These are phyloP conservation scores for Taiwanofungus camphoratus DNA, from an alignment of 1,284 basidiomycete genomes.

Conservation along the genomic window DNA sequence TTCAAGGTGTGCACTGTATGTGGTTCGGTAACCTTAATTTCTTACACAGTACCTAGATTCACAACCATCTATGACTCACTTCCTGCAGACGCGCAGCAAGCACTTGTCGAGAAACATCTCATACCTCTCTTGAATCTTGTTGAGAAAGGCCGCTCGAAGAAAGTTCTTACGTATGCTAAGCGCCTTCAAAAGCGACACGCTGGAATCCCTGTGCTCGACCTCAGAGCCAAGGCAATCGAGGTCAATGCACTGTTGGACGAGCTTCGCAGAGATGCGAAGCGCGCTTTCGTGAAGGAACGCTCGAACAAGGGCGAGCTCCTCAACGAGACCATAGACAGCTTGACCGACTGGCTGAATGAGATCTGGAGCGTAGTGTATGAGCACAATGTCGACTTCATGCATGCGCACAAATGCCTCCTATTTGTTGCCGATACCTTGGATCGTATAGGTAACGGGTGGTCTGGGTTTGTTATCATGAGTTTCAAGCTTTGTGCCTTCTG, in stretches of 20 bases:
- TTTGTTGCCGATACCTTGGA: conserved; percentile 41
- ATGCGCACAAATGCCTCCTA: conserved; percentile 52
- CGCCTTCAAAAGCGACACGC: conserved; percentile 33
- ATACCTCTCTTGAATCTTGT: conserved; percentile 24
- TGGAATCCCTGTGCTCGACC: conserved; percentile 41
- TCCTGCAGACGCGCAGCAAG: conserved; percentile 23
- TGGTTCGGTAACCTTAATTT: not conserved
- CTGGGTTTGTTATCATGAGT: conserved; percentile 49
- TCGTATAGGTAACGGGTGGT: conserved; percentile 37
- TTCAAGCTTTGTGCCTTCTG: too few species aligned
- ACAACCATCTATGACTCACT: conserved; percentile 23
- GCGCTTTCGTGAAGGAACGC: conserved; percentile 43
- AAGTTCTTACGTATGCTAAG: conserved; percentile 17
- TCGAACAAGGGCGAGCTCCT: conserved; percentile 48
- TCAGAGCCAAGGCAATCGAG: conserved; percentile 48
- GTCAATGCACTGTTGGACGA: conserved; percentile 44
- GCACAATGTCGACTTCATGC: conserved; percentile 41
- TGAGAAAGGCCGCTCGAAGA: conserved; percentile 14
- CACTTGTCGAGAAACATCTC: conserved; percentile 25
- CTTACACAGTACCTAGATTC: conserved; percentile 16
- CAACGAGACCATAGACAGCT: conserved; percentile 44
- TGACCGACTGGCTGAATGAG: conserved; percentile 52
- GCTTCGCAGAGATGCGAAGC: conserved; percentile 45
- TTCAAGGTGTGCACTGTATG: conserved; percentile 8
- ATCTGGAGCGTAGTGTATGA: conserved; percentile 59